Evolutionary conservation across 2,329 filamentous ascomycete species (phyloP).

Genomic region (Arthrobotrys megalospora): DNA sequence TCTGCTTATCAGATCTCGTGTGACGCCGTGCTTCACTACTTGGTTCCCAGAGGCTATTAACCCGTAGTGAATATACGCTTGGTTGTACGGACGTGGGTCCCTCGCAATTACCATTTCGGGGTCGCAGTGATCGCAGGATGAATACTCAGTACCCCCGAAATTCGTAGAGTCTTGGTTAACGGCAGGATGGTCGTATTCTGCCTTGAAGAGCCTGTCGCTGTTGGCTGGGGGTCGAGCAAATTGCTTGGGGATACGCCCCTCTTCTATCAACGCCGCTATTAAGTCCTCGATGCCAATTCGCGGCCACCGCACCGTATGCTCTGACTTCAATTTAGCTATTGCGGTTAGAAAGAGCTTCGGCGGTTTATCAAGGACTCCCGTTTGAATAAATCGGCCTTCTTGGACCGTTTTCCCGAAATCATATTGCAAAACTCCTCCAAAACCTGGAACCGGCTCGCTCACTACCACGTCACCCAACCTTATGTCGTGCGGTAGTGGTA

Average conservation of each 20-base stretch:
- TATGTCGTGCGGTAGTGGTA: slow-evolving; percentile 3
- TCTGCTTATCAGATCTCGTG: slow-evolving; percentile 43
- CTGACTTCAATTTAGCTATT: not conserved
- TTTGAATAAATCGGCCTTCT: not conserved
- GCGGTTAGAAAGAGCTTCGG: slow-evolving; percentile 8
- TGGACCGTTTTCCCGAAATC: slow-evolving; percentile 14
- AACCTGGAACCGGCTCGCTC: not conserved
- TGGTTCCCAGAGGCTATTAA: slow-evolving; percentile 34
- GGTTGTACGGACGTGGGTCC: not conserved
- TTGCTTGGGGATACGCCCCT: not conserved
- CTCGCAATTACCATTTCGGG: not conserved
- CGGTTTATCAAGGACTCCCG: not conserved
- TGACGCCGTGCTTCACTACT: slow-evolving; percentile 48
- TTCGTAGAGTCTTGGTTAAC: too few species aligned
- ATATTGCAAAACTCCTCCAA: slow-evolving; percentile 5
- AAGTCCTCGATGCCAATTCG: not conserved
- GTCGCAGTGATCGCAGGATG: slow-evolving; percentile 4
- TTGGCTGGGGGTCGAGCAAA: not conserved
- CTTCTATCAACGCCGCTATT: not conserved
- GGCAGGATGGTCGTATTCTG: not conserved
- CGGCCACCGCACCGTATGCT: not conserved
- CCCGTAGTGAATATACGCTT: slow-evolving; percentile 25
- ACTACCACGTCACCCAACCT: slow-evolving; percentile 22
- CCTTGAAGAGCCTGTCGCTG: not conserved
- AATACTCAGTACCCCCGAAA: too few species aligned